Base-by-base conservation (phyloP, 257 asterid species). In the Salvia hispanica region DNA sequence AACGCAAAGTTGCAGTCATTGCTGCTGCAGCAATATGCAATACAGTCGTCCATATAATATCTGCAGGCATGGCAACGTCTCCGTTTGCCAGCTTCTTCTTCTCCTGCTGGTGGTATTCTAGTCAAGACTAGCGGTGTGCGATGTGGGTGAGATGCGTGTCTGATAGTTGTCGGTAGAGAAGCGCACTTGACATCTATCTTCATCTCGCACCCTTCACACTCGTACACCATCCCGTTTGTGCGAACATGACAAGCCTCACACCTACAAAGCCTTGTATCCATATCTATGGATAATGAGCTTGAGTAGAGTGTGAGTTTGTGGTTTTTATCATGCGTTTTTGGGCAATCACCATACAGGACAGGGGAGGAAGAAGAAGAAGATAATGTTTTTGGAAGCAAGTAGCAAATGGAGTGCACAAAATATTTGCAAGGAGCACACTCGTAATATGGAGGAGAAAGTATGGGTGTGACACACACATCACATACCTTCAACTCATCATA, bases 391-490 rank as follows among this genome's bases (percentile, higher is more conserved):
- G 71, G 71, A 36, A 65, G 16, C 12, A 40, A 36, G 60, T 11
- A 18, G 61, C 62, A 65, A 16, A 46, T 51, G 51, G 47, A 31
- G 69, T 47, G 69, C 36, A 64, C n/a, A 33, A 31, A 64, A 14
- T 47, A 64, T 33, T 12, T 55, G 47, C 69, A 64, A 1, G 56
- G 10, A 47, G 8, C 0, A 6, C 61, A 65, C 13, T 50, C 28
- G 25, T 65, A 65, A 21, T 36, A 65, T 15, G 71, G 71, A 18
- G 61, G 51, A 52, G 71, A 65, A 34, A 4, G 6, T 50, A 66
- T 37, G n/a, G 71, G 52, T 51, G 52, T 37, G 5, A 66, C 60
- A 7, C 70, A 64, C 21, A 36, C 70, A 1, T 50, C 70, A 16
- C 59, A 50, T 48, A 47, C 9, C 58, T 55, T 21, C 9, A 28